Conservation (phyloP, 2,329 filamentous ascomycete species). For the Microcyclospora tardicrescens region DNA sequence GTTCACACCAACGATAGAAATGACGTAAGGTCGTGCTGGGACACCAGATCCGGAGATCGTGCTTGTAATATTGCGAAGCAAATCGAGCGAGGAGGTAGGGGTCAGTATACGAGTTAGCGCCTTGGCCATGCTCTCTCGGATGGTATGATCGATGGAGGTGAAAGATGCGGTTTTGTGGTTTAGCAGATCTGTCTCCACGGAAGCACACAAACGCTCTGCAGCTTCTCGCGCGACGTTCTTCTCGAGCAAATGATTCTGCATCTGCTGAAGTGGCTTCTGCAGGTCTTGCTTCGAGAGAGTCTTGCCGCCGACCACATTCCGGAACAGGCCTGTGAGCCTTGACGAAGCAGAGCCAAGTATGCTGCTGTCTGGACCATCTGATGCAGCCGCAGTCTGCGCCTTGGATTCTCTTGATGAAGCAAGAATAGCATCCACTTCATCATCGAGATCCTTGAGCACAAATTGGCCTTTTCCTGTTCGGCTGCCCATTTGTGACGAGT, state of each 20-base stretch:
- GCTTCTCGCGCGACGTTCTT: constrained; percentile 97
- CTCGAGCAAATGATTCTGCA: constrained; percentile 86
- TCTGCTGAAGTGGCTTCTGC: constrained; percentile 82
- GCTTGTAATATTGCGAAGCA: constrained; percentile 82
- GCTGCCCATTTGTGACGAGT: constrained; percentile 71
- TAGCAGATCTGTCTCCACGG: constrained; percentile 78
- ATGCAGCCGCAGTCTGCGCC: constrained; percentile 32
- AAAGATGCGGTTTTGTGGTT: constrained; percentile 88
- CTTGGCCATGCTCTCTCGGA: constrained; percentile 78
- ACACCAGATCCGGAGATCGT: constrained; percentile 52
- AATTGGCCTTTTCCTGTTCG: constrained; percentile 83
- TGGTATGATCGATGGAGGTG: constrained; percentile 62
- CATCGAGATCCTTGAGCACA: constrained; percentile 80
- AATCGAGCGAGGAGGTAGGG: constrained; percentile 83
- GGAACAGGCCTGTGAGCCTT: constrained; percentile 77
- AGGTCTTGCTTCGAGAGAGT: constrained; percentile 79
- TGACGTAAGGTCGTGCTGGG: constrained; percentile 69
- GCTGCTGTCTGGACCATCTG: constrained; percentile 50
- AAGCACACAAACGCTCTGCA: constrained; percentile 77
- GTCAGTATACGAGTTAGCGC: constrained; percentile 92
- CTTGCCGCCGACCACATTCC: constrained; percentile 91
- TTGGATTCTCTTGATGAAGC: constrained; percentile 58
- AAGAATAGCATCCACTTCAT: constrained; percentile 84
- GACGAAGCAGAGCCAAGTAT: constrained; percentile 68
- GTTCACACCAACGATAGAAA: constrained; percentile 96